These are phyloP conservation scores for Coniferiporia sulphurascens DNA, from an alignment of 1,284 basidiomycete species.

Conservation along the genomic window DNA sequence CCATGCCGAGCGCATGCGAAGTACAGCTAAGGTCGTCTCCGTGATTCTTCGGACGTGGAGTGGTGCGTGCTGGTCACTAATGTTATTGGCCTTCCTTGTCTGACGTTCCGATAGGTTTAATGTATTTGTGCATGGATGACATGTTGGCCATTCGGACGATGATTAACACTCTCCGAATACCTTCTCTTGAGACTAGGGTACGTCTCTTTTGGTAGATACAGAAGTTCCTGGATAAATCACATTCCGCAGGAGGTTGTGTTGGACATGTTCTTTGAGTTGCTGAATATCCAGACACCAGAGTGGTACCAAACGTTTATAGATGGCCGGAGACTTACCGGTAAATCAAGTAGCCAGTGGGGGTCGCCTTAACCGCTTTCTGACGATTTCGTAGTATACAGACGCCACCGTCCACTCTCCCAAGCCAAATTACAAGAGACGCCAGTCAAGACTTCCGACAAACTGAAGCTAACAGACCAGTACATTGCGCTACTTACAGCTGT, in stretches of 20 bases:
- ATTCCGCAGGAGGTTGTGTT: constrained; percentile 75
- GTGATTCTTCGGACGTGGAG: constrained; percentile 91
- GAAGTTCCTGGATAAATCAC: constrained; percentile 1
- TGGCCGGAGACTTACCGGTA: constrained; percentile 81
- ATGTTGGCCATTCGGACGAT: constrained; percentile 82
- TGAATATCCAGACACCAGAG: constrained; percentile 85
- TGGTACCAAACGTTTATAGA: constrained; percentile 91
- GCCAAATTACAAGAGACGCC: constrained; percentile 27
- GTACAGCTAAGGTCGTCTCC: constrained; percentile 74
- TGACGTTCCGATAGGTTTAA: constrained; percentile 54
- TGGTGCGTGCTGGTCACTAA: constrained; percentile 49
- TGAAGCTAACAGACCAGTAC: constrained; percentile 92
- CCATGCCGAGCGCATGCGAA: constrained; percentile 74
- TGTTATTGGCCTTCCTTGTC: constrained; percentile 7
- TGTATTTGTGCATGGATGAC: constrained; percentile 92
- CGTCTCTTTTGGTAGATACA: constrained; percentile 23
- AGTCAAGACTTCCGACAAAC: constrained; percentile 48
- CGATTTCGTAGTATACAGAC: constrained; percentile 55
- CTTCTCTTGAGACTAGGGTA: constrained; percentile 82
- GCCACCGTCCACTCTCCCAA: constrained; percentile 38
- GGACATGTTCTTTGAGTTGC: constrained; percentile 91
- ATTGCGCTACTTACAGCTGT: constrained; percentile 85
- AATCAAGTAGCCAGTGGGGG: constrained; percentile 24
- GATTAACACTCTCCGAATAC: constrained; percentile 83
- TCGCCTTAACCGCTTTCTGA: not conserved